Evolutionary conservation across 2,329 filamentous ascomycete species (phyloP), one percentile per base, ranked within the genome.

Genomic region (Teratosphaeria pseudoeucalypti): DNA sequence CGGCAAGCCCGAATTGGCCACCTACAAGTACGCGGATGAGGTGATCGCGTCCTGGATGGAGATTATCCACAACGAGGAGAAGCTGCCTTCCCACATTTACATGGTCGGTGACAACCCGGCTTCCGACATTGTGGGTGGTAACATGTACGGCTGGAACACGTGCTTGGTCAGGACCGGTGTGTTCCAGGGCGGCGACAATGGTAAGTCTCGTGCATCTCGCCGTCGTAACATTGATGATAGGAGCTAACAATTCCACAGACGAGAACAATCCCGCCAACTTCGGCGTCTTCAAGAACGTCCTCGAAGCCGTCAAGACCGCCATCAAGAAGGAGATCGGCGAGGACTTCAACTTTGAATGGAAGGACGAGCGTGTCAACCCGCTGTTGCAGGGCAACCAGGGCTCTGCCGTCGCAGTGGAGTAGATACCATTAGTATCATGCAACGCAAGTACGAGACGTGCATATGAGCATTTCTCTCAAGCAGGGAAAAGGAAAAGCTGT

Each of bases 71-170:
- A 84, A 83, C 69, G 86, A 89, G 73, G 84, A 88, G 78, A 79
- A 76, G 61, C 77, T 89, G 52, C 85, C 86, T 3, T 72, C 82
- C 72, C 87, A 88, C 75, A 79, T 89, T 72, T 89, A 89, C 80
- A 89, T 89, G 86, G 78, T 89, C 58, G 86, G 86, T 64, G 86
- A 89, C 74, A 89, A 89, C 77, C 86, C 86, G 6, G 84, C 53
- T 29, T 32, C 27, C 29, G 86, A 89, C 71, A 89, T 89, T 68
- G 80, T 87, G 64, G 87, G 87, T 63, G 87, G 87, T 62, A 90
- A 90, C 80, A 87, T 86, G 81, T 89, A 90, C 74, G 86, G 86
- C 61, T 90, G 87, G 88, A 90, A 90, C 76, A 90, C 87, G 2
- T 90, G 87, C 70, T 76, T 90, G 58, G 87, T 90, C 59, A 83